These are phyloP conservation scores for Candida tammaniensis DNA, from an alignment of 805 yeast genomes.

Conservation along the genomic window DNA sequence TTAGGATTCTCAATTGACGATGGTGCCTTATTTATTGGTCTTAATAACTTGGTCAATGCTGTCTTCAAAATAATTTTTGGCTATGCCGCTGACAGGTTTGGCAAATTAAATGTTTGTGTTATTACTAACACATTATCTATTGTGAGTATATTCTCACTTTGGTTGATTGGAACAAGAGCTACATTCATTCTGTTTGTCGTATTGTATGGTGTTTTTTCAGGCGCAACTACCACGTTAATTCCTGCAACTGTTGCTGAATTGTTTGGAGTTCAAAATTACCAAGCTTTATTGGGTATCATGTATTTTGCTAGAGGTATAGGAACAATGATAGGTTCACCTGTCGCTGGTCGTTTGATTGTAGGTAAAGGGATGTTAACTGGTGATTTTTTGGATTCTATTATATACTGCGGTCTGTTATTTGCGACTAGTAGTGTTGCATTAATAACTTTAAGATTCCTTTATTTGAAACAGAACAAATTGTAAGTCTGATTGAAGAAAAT, in stretches of 20 bases:
- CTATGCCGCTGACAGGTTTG: conserved; percentile 16
- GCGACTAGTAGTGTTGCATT: conserved; percentile 9
- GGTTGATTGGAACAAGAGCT: conserved; percentile 18
- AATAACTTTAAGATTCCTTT: conserved; percentile 1
- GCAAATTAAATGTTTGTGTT: conserved; percentile 18
- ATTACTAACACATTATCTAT: conserved; percentile 16
- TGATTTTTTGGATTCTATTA: conserved; percentile 23
- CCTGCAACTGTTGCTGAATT: conserved; percentile 32
- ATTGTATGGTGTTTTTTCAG: conserved; percentile 32
- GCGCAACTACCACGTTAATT: conserved; percentile 30
- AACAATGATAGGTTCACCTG: conserved; percentile 30
- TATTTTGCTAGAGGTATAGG: conserved; percentile 33
- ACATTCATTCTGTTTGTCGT: conserved; percentile 30
- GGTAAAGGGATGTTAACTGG: conserved; percentile 12
- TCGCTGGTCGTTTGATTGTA: conserved; percentile 29
- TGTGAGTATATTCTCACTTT: conserved; percentile 16
- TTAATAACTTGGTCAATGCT: conserved; percentile 33
- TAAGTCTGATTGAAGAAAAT: too few relatives aligned
- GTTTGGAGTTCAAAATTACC: conserved; percentile 30
- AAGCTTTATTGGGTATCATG: conserved; percentile 31
- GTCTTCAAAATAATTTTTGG: conserved; percentile 18
- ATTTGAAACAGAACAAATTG: too few relatives aligned
- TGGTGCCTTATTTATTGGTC: conserved; percentile 33
- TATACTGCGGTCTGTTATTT: conserved; percentile 26
- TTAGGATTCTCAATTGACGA: conserved; percentile 24